Conservation (phyloP, 2,329 filamentous ascomycete genomes). For the Exophiala lecanii-corni region DNA sequence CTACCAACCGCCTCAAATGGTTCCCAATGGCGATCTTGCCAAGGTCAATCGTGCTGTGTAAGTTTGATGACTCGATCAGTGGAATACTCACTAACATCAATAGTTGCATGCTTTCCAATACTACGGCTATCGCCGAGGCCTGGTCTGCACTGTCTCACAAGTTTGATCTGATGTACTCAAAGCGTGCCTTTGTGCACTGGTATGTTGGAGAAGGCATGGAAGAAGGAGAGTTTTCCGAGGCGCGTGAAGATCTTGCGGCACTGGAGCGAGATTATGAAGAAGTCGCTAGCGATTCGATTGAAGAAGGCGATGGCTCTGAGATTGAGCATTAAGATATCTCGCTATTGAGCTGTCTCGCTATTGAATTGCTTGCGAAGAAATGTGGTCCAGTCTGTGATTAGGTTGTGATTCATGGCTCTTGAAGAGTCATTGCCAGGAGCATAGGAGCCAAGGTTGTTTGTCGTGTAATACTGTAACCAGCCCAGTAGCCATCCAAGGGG, state of each 20-base stretch:
- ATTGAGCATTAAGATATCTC: slow-evolving; percentile 73
- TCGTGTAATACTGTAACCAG: slow-evolving; percentile 3
- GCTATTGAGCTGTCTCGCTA: no score
- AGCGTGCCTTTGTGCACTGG: slow-evolving; percentile 99
- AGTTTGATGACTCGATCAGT: no score
- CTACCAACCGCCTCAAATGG: slow-evolving; percentile 95
- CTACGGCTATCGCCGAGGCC: slow-evolving; percentile 95
- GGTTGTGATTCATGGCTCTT: slow-evolving; percentile 2
- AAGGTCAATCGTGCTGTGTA: slow-evolving; percentile 98
- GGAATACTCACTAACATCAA: slow-evolving; percentile 4
- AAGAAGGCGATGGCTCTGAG: slow-evolving; percentile 77
- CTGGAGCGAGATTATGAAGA: slow-evolving; percentile 99
- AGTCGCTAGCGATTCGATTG: slow-evolving; percentile 89
- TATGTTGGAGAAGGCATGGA: slow-evolving; percentile 99
- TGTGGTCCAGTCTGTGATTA: background rate
- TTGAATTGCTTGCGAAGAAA: no score
- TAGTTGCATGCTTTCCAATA: slow-evolving; percentile 91
- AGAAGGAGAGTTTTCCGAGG: slow-evolving; percentile 99
- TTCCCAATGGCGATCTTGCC: slow-evolving; percentile 94
- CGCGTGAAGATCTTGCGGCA: slow-evolving; percentile 95
- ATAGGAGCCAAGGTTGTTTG: slow-evolving; percentile 15
- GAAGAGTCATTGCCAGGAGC: slow-evolving; percentile 11
- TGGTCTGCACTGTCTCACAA: slow-evolving; percentile 96
- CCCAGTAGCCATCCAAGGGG: no score
- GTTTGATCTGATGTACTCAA: slow-evolving; percentile 99